Base-by-base conservation (phyloP, 208 protist species). In the Novymonas esmeraldas region DNA sequence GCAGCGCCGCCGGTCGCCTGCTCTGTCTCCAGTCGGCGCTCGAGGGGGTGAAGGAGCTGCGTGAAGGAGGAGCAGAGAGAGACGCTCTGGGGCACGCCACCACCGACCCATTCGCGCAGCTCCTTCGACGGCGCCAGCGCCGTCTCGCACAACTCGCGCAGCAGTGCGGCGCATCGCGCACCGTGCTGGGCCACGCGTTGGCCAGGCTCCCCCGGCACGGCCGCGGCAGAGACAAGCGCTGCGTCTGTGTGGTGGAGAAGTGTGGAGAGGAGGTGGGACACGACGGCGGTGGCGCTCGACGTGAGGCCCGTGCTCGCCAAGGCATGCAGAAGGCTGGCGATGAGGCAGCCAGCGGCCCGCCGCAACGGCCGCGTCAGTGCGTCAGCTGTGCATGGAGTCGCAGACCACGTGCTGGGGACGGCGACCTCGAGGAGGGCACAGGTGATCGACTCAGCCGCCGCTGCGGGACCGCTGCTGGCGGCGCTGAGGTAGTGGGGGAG, bases 101-200 rank as follows among this genome's bases (percentile, higher is more conserved):
- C 56, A 10, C 57, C 66, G 22, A 73, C 57, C 66, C 66, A 64
- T 44, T 64, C 58, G 5, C 49, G 66, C 57, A 73, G 66, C 1
- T 42, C 34, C 11, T 33, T 20, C 16, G 58, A 57, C 13, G 33
- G 51, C 10, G 58, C 38, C 59, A 73, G 41, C 9, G 29, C 31
- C 2, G 0, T 50, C 24, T 58, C 66, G 41, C 66, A 73, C 42
- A 73, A 11, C 41, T 58, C 66, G n/a, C 66, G 66, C 49, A 73
- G 49, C 34, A 73, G 60, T 11, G 50, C 28, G 31, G 66, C 56
- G 18, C 46, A 34, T 14, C 45, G 36, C 29, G 49, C 10, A 34
- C 39, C 33, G 6, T 13, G 36, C 3, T 50, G 58, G 16, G 34
- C 22, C 16, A 18, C 41, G 42, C 46, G 44, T 24, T 16, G 34